phyloP scores from a whole-genome alignment of 441 rosid genomes.

The Mallotus japonicus region DNA sequence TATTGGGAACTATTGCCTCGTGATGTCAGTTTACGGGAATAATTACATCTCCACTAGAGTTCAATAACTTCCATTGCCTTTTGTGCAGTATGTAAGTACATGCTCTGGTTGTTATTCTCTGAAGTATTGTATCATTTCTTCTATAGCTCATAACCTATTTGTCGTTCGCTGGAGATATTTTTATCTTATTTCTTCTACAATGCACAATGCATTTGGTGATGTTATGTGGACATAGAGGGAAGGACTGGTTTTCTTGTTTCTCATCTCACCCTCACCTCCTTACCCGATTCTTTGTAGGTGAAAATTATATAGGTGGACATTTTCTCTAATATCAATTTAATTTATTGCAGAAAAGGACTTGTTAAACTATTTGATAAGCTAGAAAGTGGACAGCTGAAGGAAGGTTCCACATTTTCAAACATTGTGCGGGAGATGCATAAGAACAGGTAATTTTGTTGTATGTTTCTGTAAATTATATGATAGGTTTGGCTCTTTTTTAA shows the following conservation, averaged over 20 bases:
- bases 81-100: background rate
- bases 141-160: background rate
- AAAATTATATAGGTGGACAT: background rate
- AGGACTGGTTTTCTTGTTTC: background rate
- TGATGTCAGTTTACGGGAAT: too few species aligned
- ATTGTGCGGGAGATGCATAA: slow-evolving; percentile 65
- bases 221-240: background rate
- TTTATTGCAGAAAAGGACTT: slow-evolving; percentile 59
- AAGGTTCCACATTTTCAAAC: slow-evolving; percentile 45
- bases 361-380: slow-evolving; percentile 67
- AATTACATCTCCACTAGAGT: background rate
- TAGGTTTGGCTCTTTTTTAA: background rate
- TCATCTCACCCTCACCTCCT: background rate
- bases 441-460: slow-evolving; percentile 41
- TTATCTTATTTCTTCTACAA: background rate
- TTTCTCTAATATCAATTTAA: background rate
- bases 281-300: background rate
- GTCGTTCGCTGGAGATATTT: background rate
- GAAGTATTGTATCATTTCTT: background rate
- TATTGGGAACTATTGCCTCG: background rate
- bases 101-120: background rate
- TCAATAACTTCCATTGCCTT: background rate
- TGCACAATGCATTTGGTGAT: too few species aligned
- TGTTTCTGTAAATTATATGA: background rate
- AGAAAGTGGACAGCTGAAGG: slow-evolving; percentile 55